A percentile compares a stretch with the other conserved stretches of the same genome.
phyloP scores from a whole-genome alignment of 768 basidiomycete genomes.

The Kwoniella mangroviensis region DNA sequence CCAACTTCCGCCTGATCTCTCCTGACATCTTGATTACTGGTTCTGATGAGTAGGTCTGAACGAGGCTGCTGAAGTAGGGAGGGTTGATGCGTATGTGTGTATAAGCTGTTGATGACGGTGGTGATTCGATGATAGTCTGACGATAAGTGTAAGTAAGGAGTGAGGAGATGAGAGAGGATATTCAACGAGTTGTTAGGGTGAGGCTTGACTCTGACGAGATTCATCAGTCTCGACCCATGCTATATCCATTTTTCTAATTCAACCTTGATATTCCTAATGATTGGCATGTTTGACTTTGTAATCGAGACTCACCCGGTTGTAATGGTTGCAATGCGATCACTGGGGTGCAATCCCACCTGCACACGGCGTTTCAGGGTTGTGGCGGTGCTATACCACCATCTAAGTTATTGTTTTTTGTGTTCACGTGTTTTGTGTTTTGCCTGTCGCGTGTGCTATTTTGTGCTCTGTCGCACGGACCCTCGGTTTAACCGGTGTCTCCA shows the following conservation, averaged over 20 bases:
- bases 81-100: not conserved
- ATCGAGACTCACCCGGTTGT: no score
- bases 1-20: slow-evolving; percentile 97
- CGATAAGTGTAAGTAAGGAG: not conserved
- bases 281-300: no score
- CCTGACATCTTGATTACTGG: slow-evolving; percentile 67
- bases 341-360: no score
- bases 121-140: no score
- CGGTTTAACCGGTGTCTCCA: slow-evolving; percentile 15
- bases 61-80: not conserved
- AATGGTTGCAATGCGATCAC: no score
- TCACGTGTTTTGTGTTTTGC: slow-evolving; percentile 12
- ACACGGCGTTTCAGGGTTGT: slow-evolving; percentile 21
- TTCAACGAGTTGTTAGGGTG: not conserved
- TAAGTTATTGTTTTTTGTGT: not conserved
- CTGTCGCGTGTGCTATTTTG: slow-evolving; percentile 9
- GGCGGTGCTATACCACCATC: slow-evolving; percentile 4
- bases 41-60: not conserved
- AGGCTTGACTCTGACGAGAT: not conserved
- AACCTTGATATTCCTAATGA: not conserved
- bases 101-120: not conserved
- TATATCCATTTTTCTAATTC: not conserved
- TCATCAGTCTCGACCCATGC: not conserved
- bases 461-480: slow-evolving; percentile 8
- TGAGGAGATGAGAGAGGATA: not conserved